Percentiles rank a stretch among this genome's conserved stretches.
phyloP scores from a whole-genome alignment of 2,329 filamentous ascomycete species.

The Nothophoma quercina region DNA sequence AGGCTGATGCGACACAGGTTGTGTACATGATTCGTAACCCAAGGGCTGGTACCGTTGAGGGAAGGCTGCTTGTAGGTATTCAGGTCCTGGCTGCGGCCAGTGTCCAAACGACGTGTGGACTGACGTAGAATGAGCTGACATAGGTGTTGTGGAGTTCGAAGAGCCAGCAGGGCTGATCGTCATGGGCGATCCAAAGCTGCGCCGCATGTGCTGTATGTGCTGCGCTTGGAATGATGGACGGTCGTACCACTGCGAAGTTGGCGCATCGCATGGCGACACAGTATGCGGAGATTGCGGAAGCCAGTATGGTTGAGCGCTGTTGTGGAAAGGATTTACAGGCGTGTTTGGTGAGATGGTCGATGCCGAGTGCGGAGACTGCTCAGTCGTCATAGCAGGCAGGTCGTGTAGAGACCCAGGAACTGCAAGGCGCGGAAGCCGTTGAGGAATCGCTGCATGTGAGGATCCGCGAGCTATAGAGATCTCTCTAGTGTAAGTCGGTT shows the following conservation, averaged over 20 bases:
- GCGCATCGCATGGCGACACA: neutral
- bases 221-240: neutral
- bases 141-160: neutral
- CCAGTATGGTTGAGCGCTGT: neutral
- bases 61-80: neutral
- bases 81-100: neutral
- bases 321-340: neutral
- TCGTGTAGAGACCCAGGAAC: neutral
- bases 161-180: neutral
- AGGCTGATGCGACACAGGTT: no score
- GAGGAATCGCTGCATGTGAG: neutral
- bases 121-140: neutral
- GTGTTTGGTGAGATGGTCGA: conserved; percentile 12
- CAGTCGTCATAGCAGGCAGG: neutral
- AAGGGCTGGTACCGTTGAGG: neutral
- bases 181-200: neutral
- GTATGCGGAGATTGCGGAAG: neutral
- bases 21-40: neutral
- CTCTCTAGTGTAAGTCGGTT: neutral
- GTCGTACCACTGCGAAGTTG: neutral
- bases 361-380: conserved; percentile 1
- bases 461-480: neutral
- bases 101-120: neutral
- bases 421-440: conserved; percentile 8
- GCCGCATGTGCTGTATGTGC: neutral